Base-by-base conservation (phyloP, 176 grass and related monocot species). In the Oryza brachyantha region DNA sequence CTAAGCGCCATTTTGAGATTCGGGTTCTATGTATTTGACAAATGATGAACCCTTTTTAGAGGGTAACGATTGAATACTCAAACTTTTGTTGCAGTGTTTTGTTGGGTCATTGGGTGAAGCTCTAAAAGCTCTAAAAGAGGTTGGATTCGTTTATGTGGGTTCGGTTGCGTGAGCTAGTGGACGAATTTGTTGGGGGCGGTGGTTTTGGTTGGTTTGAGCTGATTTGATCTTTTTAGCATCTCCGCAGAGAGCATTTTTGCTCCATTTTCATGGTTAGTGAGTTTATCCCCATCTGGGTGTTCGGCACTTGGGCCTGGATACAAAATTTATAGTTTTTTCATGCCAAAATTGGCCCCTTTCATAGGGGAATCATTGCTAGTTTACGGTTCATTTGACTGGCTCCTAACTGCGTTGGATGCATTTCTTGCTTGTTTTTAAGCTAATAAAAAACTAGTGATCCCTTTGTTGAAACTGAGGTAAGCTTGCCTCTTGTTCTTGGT, bases 241-340 rank as follows among this genome's bases (percentile, higher is more conserved):
- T 37, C 27, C n/a, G 19, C 14, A 34, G 7, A 67, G 78, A 70
- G 64, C 84, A 87, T 87, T 86, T n/a, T 76, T 7, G 72, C 34
- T 86, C 77, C 84, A 62, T 80, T 86, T 72, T 22, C n/a, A n/a
- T n/a, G n/a, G n/a, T n/a, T n/a, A n/a, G n/a, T n/a, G n/a, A n/a
- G 19, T 45, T 58, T 5, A 43, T 43, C 35, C 8, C 19, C 16
- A 50, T 19, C 8, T 40, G 29, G 11, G 4, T 3, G 27, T 29
- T n/a, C n/a, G n/a, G n/a, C n/a, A n/a, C n/a, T n/a, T n/a, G n/a
- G n/a, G n/a, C 39, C 25, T 38, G 57, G 14, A 34, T 16, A 0
- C 10, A 26, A 28, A 61, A 6, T 36, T 16, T 45, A 13, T 60
- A 67, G 14, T 43, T 74, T 35, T 14, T 36, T 24, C 13, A 13